Evolutionary conservation across 768 basidiomycete species (phyloP), one percentile per base, ranked within the genome.

Genomic region (Hypholoma sublateritium): DNA sequence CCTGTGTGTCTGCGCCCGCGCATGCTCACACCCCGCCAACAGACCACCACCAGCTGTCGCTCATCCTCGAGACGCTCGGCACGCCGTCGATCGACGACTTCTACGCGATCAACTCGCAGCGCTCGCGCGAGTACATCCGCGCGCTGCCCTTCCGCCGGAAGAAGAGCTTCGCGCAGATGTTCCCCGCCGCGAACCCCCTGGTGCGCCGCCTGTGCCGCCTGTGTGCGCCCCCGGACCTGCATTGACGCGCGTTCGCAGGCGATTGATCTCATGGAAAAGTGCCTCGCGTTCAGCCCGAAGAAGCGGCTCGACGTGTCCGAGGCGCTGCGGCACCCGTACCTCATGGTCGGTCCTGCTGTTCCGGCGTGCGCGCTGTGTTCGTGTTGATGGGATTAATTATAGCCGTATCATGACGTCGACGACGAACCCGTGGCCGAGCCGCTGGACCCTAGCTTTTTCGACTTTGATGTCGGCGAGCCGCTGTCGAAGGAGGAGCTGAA

Each of bases 51-150:
- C 96, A 98, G 67, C 80, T 98, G 7, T 88, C 88, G 6, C 81
- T 96, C 54, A 97, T 98, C 63, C 85, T 97, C 56, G 94, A 96
- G 65, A 89, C 95, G n/a, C 85, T 98, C 36, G 95, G 95, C 1
- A 92, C 91, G 2, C 87, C 89, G 16, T 86, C 88, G 8, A 85
- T 97, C 67, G 95, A 97, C 65, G 95, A 97, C 67, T 96, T 97
- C 70, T 93, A 96, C 62, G 93, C 92, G 5, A 96, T 96, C 67
- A 91, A 87, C 17, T 89, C 91, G 3, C 76, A 81, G 7, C 71
- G 89, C 44, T 80, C 90, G 51, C 81, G 93, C 51, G 93, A 95
- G 67, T 95, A 94, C 65, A 88, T 95, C 56, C 87, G 94, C 2
- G 90, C 93, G 0, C 76, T 96, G 14, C 93, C 93, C 0, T 95